Conservation (phyloP, 768 basidiomycete species). For the Pisolithus microcarpus region DNA sequence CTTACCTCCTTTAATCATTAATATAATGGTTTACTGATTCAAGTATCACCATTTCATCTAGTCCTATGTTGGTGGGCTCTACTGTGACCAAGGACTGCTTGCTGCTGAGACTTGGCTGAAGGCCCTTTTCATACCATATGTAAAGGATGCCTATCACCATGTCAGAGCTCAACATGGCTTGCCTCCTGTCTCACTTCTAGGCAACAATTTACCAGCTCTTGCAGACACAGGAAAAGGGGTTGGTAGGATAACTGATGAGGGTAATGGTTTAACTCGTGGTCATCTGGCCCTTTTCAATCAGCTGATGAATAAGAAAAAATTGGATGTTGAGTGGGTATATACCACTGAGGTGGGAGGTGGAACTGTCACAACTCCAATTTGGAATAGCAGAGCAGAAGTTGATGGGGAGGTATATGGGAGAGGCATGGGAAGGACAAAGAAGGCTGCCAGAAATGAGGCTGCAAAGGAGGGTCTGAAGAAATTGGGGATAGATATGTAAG, state of each 20-base stretch:
- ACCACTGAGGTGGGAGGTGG: conserved; percentile 39
- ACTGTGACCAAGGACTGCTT: conserved; percentile 58
- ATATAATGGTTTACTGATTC: background rate
- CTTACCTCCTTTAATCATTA: conserved; percentile 1
- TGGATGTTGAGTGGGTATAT: conserved; percentile 66
- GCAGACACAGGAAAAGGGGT: too few species aligned
- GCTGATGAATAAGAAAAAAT: conserved; percentile 51
- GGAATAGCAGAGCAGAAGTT: conserved; percentile 61
- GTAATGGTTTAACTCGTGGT: conserved; percentile 29
- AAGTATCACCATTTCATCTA: conserved; percentile 20
- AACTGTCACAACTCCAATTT: conserved; percentile 66
- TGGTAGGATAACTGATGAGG: too few species aligned
- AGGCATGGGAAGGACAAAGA: conserved; percentile 71
- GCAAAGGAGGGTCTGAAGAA: conserved; percentile 64
- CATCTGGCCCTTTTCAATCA: conserved; percentile 81
- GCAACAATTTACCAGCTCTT: conserved; percentile 2
- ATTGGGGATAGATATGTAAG: conserved; percentile 47
- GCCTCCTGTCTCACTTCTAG: conserved; percentile 32
- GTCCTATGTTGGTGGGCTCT: conserved; percentile 79
- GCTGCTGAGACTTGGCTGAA: conserved; percentile 53
- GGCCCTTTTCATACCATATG: conserved; percentile 57
- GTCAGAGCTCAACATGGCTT: conserved; percentile 66
- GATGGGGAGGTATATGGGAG: conserved; percentile 51
- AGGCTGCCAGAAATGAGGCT: conserved; percentile 72
- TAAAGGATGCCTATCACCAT: conserved; percentile 50